Base-by-base conservation (phyloP, 2,329 filamentous ascomycete species). In the Calonectria ilicicola region DNA sequence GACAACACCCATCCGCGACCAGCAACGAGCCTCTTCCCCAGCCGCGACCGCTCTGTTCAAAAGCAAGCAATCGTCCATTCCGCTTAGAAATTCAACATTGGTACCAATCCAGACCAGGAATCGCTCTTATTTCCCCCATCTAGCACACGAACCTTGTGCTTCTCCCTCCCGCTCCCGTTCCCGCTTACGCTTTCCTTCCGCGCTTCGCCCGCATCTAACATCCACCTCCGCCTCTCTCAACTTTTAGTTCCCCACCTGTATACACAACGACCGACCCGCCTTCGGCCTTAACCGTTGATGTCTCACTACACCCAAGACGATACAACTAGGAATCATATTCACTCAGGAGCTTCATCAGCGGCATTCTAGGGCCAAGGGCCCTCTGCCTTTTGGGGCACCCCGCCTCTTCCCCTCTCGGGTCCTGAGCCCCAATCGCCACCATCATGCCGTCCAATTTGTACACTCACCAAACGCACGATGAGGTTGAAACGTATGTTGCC, bases 401-500 rank as follows among this genome's bases (percentile, higher is more conserved):
- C 35, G 56, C 56, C 53, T 56, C 64, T 29, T 64, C 40, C 51
- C 62, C 14, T 67, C 65, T 47, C 51, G 51, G 53, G 44, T 46
- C 53, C 42, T 40, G 27, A 58, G 32, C 21, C 35, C 63, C 70
- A 29, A 60, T 70, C 72, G 62, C 60, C 65, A 47, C 53, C 38
- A 35, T 58, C 51, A 63, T 75, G 38, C 27, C 64, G 23, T 72
- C 70, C 65, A 47, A 70, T 29, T 74, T 79, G 73, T 75, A 78
- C 65, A 73, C 80, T 65, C 78, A 75, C 49, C 75, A 56, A 70
- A 75, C 73, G 60, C 75, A 76, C 62, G 77, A 79, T 40, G 80
- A 81, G 67, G 76, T 80, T 64, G 77, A 79, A 74, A 73, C 77
- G 80, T 81, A 80, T 38, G 74, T 51, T 23, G 19, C 14, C 32